These are phyloP conservation scores for Blastomyces emzantsi DNA, from an alignment of 2,329 filamentous ascomycete species.

Conservation along the genomic window DNA sequence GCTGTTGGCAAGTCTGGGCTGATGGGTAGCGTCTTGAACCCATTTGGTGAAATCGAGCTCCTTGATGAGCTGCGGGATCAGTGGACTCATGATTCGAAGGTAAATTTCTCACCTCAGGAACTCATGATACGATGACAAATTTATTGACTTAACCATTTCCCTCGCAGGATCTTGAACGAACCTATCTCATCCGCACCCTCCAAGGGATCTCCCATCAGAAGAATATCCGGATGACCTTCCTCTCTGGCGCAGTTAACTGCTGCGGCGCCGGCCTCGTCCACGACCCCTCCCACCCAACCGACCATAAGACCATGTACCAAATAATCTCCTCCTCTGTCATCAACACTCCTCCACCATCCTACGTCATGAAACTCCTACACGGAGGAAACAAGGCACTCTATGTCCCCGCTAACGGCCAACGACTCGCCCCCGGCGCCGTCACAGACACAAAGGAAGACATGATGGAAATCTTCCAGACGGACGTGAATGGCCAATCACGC, in stretches of 20 bases:
- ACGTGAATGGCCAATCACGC: constrained; percentile 71
- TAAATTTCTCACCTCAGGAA: constrained; percentile 22
- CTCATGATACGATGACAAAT: neutral
- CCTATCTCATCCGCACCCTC: constrained; percentile 89
- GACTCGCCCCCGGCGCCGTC: constrained; percentile 54
- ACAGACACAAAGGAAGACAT: constrained; percentile 98
- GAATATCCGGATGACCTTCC: constrained; percentile 90
- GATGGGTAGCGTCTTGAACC: constrained; percentile 92
- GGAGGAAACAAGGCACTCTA: constrained; percentile 80
- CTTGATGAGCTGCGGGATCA: constrained; percentile 90
- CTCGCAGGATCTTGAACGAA: constrained; percentile 73
- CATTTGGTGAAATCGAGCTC: constrained; percentile 92
- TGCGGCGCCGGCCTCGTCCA: constrained; percentile 90
- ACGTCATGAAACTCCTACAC: constrained; percentile 91
- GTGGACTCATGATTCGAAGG: constrained; percentile 97
- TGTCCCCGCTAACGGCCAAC: constrained; percentile 77
- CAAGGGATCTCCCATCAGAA: constrained; percentile 95
- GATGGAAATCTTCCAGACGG: constrained; percentile 98
- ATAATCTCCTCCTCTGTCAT: constrained; percentile 90
- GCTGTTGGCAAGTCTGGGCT: constrained; percentile 90
- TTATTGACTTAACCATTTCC: constrained; percentile 9
- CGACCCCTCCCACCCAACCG: constrained; percentile 79
- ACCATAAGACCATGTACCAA: constrained; percentile 99
- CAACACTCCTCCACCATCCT: constrained; percentile 72
- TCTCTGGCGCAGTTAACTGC: constrained; percentile 82